Evolutionary conservation across 164 flowering plant genomes (phyloP), one percentile per base, ranked within the genome.

Genomic region (Aristolochia californica): DNA sequence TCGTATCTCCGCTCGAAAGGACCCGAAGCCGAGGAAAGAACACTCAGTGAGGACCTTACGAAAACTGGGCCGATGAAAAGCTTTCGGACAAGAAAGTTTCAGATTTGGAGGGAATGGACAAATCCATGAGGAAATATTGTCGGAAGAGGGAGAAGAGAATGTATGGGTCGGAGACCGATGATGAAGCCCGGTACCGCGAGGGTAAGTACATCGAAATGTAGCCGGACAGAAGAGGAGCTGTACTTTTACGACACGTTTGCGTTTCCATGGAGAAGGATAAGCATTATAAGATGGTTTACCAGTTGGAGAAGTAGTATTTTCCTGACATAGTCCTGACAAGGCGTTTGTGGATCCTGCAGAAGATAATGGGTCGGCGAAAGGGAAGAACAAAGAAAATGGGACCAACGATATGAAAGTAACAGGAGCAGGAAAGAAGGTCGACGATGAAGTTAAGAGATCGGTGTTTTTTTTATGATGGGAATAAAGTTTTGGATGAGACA

Each of bases 221-320:
- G 72, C 95, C 80, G 4, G 93, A 93, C 87, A 51, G 97, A 93
- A 68, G 96, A 89, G 73, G 97, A 89, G 71, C 63, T 93, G 70
- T 85, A 79, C 53, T 89, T 87, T 48, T 74, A 93, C 48, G 96
- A 89, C 54, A 53, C 83, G 0, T 85, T 93, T 62, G 81, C 91
- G 1, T 87, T 74, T 66, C 99, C 97, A 0, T 93, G 97, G 99
- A 93, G 78, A 87, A 87, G 70, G 91, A 85, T 47, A 93, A 89
- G 81, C 97, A 93, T 72, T 93, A 93, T 45, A 78, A 73, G 75
- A 93, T 93, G 99, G 94, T 89, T 34, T 85, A 93, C 71, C 91
- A 87, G 64, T 68, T 93, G 80, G 97, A 93, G 76, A 93, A 93
- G 87, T 89, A 93, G 77, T 93, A 77, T 61, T 89, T 82, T 66